These are phyloP conservation scores for Colletotrichum sansevieriae DNA, from an alignment of 2,329 filamentous ascomycete genomes.

Conservation along the genomic window DNA sequence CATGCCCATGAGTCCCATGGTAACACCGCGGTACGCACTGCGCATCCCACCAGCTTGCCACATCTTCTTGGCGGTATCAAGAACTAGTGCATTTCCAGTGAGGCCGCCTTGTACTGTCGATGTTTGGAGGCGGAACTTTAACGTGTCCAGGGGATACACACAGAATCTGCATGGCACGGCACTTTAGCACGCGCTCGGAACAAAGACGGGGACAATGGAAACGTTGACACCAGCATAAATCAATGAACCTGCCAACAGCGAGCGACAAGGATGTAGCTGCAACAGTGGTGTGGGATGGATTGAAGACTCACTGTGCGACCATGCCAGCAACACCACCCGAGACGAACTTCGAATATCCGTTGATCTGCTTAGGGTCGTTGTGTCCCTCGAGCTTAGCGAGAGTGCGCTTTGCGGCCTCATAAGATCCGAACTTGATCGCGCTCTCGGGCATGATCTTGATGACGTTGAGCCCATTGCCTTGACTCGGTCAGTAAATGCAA, in stretches of 20 bases:
- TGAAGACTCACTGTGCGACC: conserved; percentile 80
- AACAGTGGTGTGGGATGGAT: not conserved
- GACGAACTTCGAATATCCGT: conserved; percentile 87
- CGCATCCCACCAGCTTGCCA: conserved; percentile 79
- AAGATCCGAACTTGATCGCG: conserved; percentile 97
- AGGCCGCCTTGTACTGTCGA: conserved; percentile 90
- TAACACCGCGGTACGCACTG: conserved; percentile 90
- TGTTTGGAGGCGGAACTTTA: conserved; percentile 91
- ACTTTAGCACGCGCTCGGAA: conserved; percentile 43
- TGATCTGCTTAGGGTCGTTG: conserved; percentile 82
- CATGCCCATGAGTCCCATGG: conserved; percentile 94
- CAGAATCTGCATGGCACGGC: conserved; percentile 70
- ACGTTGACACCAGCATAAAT: not conserved
- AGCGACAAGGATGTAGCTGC: conserved; percentile 1
- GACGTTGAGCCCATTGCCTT: conserved; percentile 93
- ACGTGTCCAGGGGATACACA: conserved; percentile 92
- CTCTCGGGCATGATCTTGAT: conserved; percentile 99
- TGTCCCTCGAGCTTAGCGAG: conserved; percentile 91
- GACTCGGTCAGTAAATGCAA: conserved; percentile 34
- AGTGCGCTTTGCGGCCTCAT: conserved; percentile 92
- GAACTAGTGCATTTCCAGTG: conserved; percentile 84
- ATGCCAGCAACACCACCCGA: conserved; percentile 94
- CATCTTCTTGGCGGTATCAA: conserved; percentile 89
- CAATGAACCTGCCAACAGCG: not conserved
- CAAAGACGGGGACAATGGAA: not conserved